Base-by-base conservation (phyloP, 2,329 filamentous ascomycete species). In the Verticillium klebahnii region DNA sequence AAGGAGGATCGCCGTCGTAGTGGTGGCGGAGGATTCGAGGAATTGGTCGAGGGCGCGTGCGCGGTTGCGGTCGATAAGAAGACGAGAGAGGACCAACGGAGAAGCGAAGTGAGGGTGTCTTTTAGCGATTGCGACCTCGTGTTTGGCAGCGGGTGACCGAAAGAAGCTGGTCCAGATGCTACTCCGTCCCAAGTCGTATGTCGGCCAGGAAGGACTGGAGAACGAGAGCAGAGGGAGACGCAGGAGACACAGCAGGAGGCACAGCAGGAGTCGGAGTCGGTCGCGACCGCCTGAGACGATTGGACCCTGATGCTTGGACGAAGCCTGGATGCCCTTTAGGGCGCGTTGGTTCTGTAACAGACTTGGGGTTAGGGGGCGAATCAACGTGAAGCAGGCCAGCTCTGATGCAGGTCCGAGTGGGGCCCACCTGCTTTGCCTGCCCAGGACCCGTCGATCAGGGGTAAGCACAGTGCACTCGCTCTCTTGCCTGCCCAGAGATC, bases 271-370 rank as follows among this genome's bases (percentile, higher is more conserved):
- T 52, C 19, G 45, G 45, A 52, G 45, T 52, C 12, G 45, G n/a
- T 52, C 45, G n/a, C 45, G 45, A 52, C 45, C 8, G 45, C n/a
- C 55, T 34, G 29, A 36, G 55, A 36, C 55, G 55, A 57, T 57
- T 57, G 55, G 55, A 36, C 31, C 55, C 55, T 34, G 55, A 36
- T 23, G 55, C 55, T 36, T 36, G n/a, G 55, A 23, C n/a, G 19
- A 52, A 14, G 45, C 17, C 45, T 52, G 19, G 34, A 32, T 25
- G 55, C 55, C 29, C 19, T 57, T 37, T 57, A 57, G 32, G 19
- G 54, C 11, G 55, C 31, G 55, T 57, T 57, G 31, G 55, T 32
- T 36, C 55, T 57, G 55, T 36, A 57, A 36, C 55, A 57, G 55
- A 57, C 31, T 57, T 36, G 55, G 4, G 29, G 31, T 23, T 23